Conservation (phyloP, 2,329 filamentous ascomycete genomes). For the Herpotrichia juniperi region DNA sequence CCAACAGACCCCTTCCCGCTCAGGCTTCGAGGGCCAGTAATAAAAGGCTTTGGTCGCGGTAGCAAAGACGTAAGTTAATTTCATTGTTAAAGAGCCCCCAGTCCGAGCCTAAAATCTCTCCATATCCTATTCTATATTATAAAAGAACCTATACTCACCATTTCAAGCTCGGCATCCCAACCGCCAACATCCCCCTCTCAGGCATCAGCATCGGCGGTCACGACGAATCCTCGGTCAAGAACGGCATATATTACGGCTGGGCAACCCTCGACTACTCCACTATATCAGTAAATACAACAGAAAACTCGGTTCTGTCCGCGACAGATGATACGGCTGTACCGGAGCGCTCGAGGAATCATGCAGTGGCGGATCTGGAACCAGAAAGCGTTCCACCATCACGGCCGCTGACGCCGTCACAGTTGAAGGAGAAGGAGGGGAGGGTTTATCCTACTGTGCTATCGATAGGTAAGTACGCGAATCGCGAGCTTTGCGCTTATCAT, state of each 20-base stretch:
- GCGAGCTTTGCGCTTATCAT: no score
- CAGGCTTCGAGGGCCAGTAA: constrained; percentile 82
- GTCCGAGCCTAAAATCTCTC: constrained; percentile 14
- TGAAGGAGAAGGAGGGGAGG: not conserved
- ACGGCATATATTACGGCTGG: constrained; percentile 94
- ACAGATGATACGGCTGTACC: constrained; percentile 18
- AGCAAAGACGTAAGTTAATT: constrained; percentile 77
- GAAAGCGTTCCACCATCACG: constrained; percentile 15
- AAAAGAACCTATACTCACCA: constrained; percentile 2
- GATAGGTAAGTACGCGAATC: constrained; percentile 20
- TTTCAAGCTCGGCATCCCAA: constrained; percentile 86
- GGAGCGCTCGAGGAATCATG: constrained; percentile 31
- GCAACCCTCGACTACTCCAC: constrained; percentile 69
- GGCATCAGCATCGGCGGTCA: constrained; percentile 73
- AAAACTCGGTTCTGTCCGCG: constrained; percentile 26
- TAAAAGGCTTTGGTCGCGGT: constrained; percentile 91
- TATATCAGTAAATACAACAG: constrained; percentile 37
- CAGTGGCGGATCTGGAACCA: constrained; percentile 29
- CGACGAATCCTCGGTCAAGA: constrained; percentile 66
- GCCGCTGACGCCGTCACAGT: constrained; percentile 14
- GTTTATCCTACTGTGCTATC: constrained; percentile 40
- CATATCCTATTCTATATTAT: not conserved
- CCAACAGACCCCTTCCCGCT: constrained; percentile 83
- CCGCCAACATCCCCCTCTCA: constrained; percentile 79
- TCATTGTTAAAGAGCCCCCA: not conserved